phyloP scores from a whole-genome alignment of 306 rosid genomes.

The Fragaria nilgerrensis region DNA sequence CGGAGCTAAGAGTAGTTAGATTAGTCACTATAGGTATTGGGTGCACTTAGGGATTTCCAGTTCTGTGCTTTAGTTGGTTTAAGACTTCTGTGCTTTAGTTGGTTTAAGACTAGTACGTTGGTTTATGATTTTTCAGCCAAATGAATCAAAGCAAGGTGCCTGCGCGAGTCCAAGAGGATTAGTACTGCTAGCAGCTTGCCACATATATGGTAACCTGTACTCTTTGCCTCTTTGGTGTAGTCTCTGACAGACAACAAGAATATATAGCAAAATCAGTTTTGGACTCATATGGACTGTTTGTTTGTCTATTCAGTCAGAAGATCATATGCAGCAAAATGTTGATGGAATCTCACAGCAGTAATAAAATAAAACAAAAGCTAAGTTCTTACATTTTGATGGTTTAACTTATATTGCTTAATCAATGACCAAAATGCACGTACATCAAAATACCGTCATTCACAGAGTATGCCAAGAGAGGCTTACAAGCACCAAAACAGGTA shows the following conservation, averaged over 20 bases:
- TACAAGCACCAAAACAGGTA: too few relatives aligned
- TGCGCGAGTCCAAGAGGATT: background rate
- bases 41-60: too few relatives aligned
- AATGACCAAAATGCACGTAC: too few relatives aligned
- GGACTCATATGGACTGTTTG: background rate
- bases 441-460: too few relatives aligned
- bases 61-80: background rate
- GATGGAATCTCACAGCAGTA: background rate
- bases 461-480: too few relatives aligned
- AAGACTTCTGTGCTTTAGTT: background rate
- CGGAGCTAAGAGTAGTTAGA: background rate
- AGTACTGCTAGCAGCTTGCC: background rate
- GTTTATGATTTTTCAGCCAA: background rate
- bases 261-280: background rate
- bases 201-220: background rate
- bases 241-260: background rate
- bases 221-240: background rate
- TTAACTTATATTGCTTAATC: too few relatives aligned
- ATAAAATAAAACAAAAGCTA: background rate
- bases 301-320: background rate
- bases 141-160: background rate
- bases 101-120: background rate
- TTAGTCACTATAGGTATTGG: background rate
- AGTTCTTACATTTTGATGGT: too few relatives aligned
- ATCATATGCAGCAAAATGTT: background rate